Conservation (phyloP, 2,329 filamentous ascomycete genomes). For the Kalmusia sp. region DNA sequence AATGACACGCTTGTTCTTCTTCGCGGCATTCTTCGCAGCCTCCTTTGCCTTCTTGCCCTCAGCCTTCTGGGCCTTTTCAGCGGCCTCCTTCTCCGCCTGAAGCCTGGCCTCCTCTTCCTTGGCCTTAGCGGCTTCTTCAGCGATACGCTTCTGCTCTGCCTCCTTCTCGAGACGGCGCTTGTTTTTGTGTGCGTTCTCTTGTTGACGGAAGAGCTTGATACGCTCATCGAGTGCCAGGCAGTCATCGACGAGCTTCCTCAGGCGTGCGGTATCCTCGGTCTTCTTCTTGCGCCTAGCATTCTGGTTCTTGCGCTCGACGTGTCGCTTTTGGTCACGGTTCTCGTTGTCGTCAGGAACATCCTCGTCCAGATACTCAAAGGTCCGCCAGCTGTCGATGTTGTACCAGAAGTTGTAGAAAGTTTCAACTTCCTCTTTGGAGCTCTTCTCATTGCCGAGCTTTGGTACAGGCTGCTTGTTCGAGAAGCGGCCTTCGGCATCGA, state of each 20-base stretch:
- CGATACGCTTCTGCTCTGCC: conserved; percentile 84
- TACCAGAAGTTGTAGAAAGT: conserved; percentile 99
- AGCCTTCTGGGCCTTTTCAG: conserved; percentile 84
- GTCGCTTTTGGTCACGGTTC: conserved; percentile 98
- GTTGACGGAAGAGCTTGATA: conserved; percentile 96
- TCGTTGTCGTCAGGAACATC: conserved; percentile 99
- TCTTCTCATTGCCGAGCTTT: conserved; percentile 81
- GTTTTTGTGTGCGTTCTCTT: conserved; percentile 92
- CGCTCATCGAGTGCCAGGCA: conserved; percentile 85
- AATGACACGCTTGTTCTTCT: conserved; percentile 99
- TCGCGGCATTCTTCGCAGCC: conserved; percentile 96
- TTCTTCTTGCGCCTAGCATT: conserved; percentile 99
- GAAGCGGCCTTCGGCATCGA: conserved; percentile 92
- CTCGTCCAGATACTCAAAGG: conserved; percentile 98
- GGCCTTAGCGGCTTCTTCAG: conserved; percentile 82
- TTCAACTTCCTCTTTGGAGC: conserved; percentile 88
- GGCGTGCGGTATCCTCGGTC: conserved; percentile 92
- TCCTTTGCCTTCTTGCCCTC: conserved; percentile 96
- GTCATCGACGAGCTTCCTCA: conserved; percentile 90
- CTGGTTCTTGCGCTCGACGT: conserved; percentile 97
- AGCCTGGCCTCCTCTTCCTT: conserved; percentile 84
- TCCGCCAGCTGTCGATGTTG: conserved; percentile 97
- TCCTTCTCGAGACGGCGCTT: conserved; percentile 92
- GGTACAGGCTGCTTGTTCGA: conserved; percentile 91
- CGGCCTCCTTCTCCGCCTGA: conserved; percentile 83